Evolutionary conservation across 106 monocot species (phyloP), one percentile per base, ranked within the genome.

Genomic region (Alisma plantagoaquatica): DNA sequence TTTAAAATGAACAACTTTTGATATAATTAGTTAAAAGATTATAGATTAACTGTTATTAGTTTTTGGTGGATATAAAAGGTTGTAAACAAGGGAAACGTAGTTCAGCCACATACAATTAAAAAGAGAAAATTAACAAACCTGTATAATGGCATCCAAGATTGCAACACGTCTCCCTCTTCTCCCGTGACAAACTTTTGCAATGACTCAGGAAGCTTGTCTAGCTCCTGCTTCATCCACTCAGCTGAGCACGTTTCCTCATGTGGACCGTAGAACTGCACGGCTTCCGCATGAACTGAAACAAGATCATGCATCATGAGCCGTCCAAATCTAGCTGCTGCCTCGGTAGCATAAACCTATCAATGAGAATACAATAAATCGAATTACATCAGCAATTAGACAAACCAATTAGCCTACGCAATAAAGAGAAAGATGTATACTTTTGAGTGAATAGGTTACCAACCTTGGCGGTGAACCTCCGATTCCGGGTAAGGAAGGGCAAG

Each of bases 241-340:
- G 84, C 77, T 43, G 30, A 60, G 3, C 16, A 48, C 2, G 14
- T 11, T 23, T 49, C 63, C 33, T 63, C 65, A 10, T 59, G 74
- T 12, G 66, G 69, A 21, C 89, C 96, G 59, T 79, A 85, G 35
- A 76, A 76, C 31, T 57, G 61, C 20, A 85, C 51, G 49, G 55
- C 76, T 50, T 98, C 96, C 6, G 25, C 61, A 60, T 90, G 81
- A 84, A 98, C 74, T 17, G 57, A 46, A 18, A 82, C 73, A 21
- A 98, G 66, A 20, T 98, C 89, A 41, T 82, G 71, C 96, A 98
- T 98, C 84, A 82, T 74, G 46, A 98, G 64, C 51, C 50, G 44
- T 33, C 96, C 96, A 24, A 98, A 49, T 63, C 56, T 98, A 1
- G 61, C 65, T 6, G 81, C 54, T 9, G 66, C 73, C 57, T 98